Evolutionary conservation across 768 basidiomycete genomes (phyloP).

Genomic region (Tulasnella sp.): DNA sequence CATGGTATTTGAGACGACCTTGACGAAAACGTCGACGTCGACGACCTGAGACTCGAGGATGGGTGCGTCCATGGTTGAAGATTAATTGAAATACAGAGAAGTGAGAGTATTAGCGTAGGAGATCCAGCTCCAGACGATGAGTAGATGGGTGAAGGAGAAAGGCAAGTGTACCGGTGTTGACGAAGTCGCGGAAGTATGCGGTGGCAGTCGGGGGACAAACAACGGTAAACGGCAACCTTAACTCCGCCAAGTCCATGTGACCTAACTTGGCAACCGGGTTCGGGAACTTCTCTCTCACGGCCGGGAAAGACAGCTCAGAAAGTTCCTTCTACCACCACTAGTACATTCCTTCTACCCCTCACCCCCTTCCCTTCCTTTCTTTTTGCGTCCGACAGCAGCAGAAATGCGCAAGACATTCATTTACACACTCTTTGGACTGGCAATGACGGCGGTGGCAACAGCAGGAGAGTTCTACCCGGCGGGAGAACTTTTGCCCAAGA

Average conservation of each 20-base stretch:
- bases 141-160: neutral
- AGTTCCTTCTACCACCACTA: neutral
- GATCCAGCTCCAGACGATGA: conserved; percentile 9
- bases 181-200: neutral
- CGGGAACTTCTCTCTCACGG: neutral
- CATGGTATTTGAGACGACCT: conserved; percentile 74
- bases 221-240: conserved; percentile 14
- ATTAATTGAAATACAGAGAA: neutral
- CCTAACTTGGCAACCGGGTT: neutral
- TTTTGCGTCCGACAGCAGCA: neutral
- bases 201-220: conserved; percentile 17
- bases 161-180: conserved; percentile 2
- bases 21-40: conserved; percentile 76
- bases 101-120: neutral
- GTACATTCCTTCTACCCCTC: neutral
- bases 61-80: neutral
- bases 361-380: neutral
- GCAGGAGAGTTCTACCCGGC: neutral
- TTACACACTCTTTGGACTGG: conserved; percentile 11
- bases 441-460: neutral
- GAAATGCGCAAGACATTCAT: conserved; percentile 13
- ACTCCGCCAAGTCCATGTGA: conserved; percentile 13
- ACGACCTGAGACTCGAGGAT: conserved; percentile 42
- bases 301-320: neutral
- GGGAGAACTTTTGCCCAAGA: conserved; percentile 1